Base-by-base conservation (phyloP, 2,329 filamentous ascomycete genomes). In the Penicillium rolfsii region DNA sequence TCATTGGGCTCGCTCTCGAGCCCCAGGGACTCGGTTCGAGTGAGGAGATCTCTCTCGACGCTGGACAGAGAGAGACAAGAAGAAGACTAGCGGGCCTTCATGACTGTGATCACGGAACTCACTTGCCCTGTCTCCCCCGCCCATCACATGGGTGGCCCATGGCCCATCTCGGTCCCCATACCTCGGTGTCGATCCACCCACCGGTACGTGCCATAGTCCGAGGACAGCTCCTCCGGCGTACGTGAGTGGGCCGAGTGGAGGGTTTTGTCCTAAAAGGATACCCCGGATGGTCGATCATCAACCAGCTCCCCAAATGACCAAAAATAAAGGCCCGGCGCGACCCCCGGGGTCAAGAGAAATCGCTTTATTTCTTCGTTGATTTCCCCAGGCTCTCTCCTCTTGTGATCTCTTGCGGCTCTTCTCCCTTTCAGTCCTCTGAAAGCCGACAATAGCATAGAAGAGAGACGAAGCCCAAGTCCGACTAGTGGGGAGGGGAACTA, bases 241-340 rank as follows among this genome's bases (percentile, higher is more conserved):
- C 52, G 43, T 55, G 16, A 22, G 50, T 55, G 56, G 41, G 41
- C 57, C 50, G 49, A 46, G 62, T 59, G 62, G 63, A 64, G 61
- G 57, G 49, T 57, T 61, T 45, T 60, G 50, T 58, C 64, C 62
- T 55, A 62, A 66, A 62, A 63, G 43, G 62, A 61, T 62, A 40
- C 52, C 56, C 60, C 49, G 24, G 49, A 58, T 40, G 54, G 64
- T 57, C 62, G 64, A 66, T 66, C 64, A 52, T 43, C 38, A 41
- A 19, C 45, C 30, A 33, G 30, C 30, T 33, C 30, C 30, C 30
- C 30, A 33, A 33, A 33, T 43, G 43, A 43, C 62, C 62, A 60
- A 66, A 66, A 64, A 66, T 66, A 66, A 66, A 66, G 64, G 58
- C 56, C 60, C 61, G 60, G 50, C 46, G 40, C 52, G 43, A 56